Conservation (phyloP, 2,329 filamentous ascomycete genomes). For the Blastomyces emzantsi region DNA sequence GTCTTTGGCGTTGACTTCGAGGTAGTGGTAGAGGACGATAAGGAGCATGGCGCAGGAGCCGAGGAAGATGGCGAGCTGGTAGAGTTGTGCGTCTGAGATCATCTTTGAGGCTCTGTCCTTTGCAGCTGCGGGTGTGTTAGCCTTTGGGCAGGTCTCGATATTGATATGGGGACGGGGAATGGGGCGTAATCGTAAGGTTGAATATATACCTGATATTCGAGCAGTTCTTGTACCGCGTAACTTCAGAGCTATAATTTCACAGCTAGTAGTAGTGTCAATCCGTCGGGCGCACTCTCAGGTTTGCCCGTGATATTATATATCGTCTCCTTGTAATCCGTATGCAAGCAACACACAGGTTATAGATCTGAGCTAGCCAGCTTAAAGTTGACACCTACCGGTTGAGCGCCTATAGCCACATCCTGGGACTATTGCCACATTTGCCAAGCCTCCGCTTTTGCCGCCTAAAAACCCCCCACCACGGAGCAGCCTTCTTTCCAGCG, state of each 20-base stretch:
- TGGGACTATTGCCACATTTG: background rate
- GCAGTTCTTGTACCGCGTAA: background rate
- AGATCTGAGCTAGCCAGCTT: background rate
- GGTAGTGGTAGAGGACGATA: constrained; percentile 91
- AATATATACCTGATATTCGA: background rate
- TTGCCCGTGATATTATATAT: background rate
- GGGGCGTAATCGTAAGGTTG: background rate
- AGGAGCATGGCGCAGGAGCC: constrained; percentile 83
- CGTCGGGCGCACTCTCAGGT: background rate
- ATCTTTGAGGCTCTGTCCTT: constrained; percentile 46
- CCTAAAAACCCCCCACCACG: background rate
- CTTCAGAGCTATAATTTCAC: background rate
- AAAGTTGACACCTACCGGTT: background rate
- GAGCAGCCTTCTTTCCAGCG: constrained; percentile 4
- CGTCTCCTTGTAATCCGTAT: no score
- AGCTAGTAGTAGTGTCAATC: background rate
- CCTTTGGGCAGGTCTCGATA: no score
- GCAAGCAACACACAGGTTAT: no score
- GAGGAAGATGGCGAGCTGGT: constrained; percentile 85
- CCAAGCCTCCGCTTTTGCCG: background rate
- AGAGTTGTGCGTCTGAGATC: constrained; percentile 91
- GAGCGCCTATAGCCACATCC: background rate
- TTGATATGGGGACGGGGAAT: background rate
- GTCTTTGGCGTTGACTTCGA: constrained; percentile 80
- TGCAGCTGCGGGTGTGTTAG: background rate